Evolutionary conservation across 352 stramenopile genomes (phyloP).

Genomic region (Salisapilia sapeloensis): DNA sequence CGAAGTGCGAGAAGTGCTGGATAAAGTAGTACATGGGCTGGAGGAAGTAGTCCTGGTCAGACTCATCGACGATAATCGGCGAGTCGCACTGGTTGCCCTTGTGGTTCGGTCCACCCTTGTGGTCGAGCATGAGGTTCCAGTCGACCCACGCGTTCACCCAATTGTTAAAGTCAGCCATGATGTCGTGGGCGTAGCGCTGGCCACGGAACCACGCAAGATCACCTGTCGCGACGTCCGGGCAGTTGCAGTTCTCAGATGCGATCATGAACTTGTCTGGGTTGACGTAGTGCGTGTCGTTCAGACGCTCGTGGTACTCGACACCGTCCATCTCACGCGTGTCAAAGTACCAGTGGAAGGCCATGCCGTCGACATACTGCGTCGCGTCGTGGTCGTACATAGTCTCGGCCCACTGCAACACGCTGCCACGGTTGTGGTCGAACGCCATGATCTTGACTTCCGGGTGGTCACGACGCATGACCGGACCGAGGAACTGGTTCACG

Average conservation of each 20-base stretch:
- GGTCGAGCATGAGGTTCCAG: conserved; percentile 86
- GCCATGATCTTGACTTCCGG: conserved; percentile 83
- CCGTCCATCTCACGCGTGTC: conserved; percentile 47
- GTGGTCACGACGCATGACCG: conserved; percentile 65
- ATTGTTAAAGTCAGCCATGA: conserved; percentile 83
- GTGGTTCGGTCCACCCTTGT: conserved; percentile 81
- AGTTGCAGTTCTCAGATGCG: conserved; percentile 62
- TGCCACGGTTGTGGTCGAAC: conserved; percentile 84
- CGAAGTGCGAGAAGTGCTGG: conserved; percentile 81
- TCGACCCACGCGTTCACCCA: conserved; percentile 81
- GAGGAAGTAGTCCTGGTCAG: conserved; percentile 43
- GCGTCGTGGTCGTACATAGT: conserved; percentile 51
- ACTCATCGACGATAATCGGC: conserved; percentile 53
- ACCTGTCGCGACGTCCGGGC: conserved; percentile 35
- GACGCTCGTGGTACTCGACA: conserved; percentile 42
- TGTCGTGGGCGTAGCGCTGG: conserved; percentile 81
- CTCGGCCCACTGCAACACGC: conserved; percentile 45
- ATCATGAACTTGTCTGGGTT: conserved; percentile 44
- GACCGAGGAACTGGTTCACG: conserved; percentile 71
- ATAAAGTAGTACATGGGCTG: conserved; percentile 87
- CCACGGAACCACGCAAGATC: conserved; percentile 63
- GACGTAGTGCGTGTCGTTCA: conserved; percentile 62
- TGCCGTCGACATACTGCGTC: conserved; percentile 71
- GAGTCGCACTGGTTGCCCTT: conserved; percentile 48
- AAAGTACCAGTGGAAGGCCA: conserved; percentile 85